A percentile compares a stretch with the other conserved stretches of the same genome.
These are phyloP conservation scores for Ascocoryne sarcoides DNA, from an alignment of 2,329 filamentous ascomycete genomes.

Conservation along the genomic window DNA sequence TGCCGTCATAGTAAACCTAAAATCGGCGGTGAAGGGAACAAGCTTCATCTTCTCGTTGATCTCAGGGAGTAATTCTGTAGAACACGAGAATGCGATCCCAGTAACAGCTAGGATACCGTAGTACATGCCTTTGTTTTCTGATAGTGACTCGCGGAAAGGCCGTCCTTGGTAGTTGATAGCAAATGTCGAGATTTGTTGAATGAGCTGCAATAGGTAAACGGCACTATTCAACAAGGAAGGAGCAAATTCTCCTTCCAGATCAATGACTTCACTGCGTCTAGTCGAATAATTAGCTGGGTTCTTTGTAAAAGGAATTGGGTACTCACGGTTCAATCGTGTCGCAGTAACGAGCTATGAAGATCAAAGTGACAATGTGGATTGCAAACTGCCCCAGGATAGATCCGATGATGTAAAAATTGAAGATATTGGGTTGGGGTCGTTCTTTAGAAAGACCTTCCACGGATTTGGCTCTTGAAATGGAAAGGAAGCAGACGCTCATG, in stretches of 20 bases:
- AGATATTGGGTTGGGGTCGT: conserved; percentile 95
- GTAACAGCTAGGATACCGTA: conserved; percentile 89
- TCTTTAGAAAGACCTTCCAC: conserved; percentile 95
- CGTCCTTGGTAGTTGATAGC: conserved; percentile 99
- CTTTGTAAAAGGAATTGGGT: background rate
- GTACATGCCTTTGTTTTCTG: conserved; percentile 88
- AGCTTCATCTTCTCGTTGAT: conserved; percentile 90
- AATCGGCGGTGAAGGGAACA: conserved; percentile 80
- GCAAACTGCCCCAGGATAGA: conserved; percentile 96
- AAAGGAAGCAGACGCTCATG: conserved; percentile 99
- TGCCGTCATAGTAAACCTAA: conserved; percentile 76
- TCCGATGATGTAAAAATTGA: conserved; percentile 97
- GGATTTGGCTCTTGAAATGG: conserved; percentile 93
- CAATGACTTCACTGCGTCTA: conserved; percentile 54
- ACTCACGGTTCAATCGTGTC: conserved; percentile 78
- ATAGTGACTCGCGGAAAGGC: conserved; percentile 91
- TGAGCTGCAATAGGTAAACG: conserved; percentile 92
- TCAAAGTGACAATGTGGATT: conserved; percentile 85
- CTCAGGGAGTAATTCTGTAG: conserved; percentile 90
- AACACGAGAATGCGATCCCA: conserved; percentile 85
- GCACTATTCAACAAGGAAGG: conserved; percentile 94
- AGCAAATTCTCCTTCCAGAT: conserved; percentile 89
- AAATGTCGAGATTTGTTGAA: conserved; percentile 98
- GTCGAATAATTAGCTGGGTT: conserved; percentile 17
- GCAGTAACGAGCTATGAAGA: conserved; percentile 88